Base-by-base conservation (phyloP, 2,329 filamentous ascomycete species). In the Neocatenulostroma microsporum region DNA sequence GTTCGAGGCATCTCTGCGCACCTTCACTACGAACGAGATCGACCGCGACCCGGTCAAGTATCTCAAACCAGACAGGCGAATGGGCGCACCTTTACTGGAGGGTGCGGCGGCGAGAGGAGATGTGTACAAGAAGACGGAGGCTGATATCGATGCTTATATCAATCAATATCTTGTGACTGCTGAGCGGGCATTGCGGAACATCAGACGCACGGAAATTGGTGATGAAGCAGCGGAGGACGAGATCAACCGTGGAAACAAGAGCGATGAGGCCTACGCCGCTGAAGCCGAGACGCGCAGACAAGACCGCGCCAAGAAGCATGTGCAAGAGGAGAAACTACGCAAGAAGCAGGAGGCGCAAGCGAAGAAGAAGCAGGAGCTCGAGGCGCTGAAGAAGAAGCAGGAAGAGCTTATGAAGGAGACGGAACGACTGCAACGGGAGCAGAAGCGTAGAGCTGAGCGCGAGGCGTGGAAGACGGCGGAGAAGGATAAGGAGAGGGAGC, bases 71-170 rank as follows among this genome's bases (percentile, higher is more conserved):
- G 82, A 87, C 51, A 78, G 80, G 13, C 70, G 76, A 40, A 84
- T 87, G 56, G 81, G 83, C 3, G 78, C 80, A 2, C 76, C 82
- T 0, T 71, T 93, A 4, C 79, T 88, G 26, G 82, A 88, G 56
- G 84, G 84, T 39, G 82, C 82, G 1, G 74, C 85, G 13, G 83
- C 88, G 51, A 76, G 84, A 42, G 80, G 77, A 14, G 80, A 82
- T 18, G 76, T 87, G 19, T 91, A 89, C 51, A 76, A 80, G 41
- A 75, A 76, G 48, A 82, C 81, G 1, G 76, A 84, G 49, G 69
- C 72, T 6, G 74, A 79, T 33, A 77, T 88, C 32, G 74, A 78
- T 41, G 66, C 72, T 19, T 67, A 86, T 41, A 82, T 89, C 40
- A 76, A 84, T 51, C 62, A 70, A 40, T 66, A 75, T 43, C 70